These are phyloP conservation scores for Hevea brasiliensis DNA, from an alignment of 345 rosid genomes.

Conservation along the genomic window DNA sequence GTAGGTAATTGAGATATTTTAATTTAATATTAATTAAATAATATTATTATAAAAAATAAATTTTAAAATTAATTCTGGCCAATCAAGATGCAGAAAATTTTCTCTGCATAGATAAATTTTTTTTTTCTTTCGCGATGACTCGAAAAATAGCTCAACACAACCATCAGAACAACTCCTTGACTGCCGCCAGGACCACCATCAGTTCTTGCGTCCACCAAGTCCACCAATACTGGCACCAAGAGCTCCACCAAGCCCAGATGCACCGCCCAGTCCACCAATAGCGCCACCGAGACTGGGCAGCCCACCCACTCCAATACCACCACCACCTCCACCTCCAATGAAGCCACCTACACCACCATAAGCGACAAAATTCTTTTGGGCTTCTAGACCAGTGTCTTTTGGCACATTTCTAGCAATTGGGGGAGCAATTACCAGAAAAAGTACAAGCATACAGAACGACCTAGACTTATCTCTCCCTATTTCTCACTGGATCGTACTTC, in stretches of 20 bases:
- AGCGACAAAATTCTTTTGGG: conserved; percentile 16
- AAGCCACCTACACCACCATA: conserved; percentile 26
- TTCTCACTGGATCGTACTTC: neutral
- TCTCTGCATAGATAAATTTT: too few relatives aligned
- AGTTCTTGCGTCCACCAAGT: neutral
- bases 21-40: too few relatives aligned
- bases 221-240: too few relatives aligned
- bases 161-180: neutral
- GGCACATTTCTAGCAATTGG: conserved; percentile 13
- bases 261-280: neutral
- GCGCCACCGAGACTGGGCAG: neutral
- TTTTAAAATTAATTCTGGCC: too few relatives aligned
- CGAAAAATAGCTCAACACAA: too few relatives aligned
- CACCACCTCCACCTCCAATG: conserved; percentile 8
- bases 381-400: conserved; percentile 15
- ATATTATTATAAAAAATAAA: too few relatives aligned
- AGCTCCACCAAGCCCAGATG: too few relatives aligned
- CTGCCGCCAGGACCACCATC: conserved; percentile 12
- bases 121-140: too few relatives aligned
- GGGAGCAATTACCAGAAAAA: conserved; percentile 1
- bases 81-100: too few relatives aligned
- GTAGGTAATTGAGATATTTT: too few relatives aligned
- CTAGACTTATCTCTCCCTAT: neutral
- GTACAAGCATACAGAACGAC: neutral
- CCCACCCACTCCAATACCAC: neutral